Evolutionary conservation across 2,329 filamentous ascomycete species (phyloP).

Genomic region (Delphinella strobiligena): DNA sequence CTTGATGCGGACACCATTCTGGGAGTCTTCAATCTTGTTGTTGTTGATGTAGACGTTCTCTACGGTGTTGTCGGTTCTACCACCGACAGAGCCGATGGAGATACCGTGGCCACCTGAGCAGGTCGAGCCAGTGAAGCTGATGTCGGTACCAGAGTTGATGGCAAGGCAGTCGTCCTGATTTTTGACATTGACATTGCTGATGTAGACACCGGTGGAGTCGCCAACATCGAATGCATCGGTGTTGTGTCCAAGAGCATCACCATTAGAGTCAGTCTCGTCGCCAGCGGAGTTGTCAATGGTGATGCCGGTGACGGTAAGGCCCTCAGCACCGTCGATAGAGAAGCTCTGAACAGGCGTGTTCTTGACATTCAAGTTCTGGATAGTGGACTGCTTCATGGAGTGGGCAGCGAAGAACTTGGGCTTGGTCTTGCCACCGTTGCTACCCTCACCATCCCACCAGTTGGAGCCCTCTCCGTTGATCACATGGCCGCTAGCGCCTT

Average conservation of each 20-base stretch:
- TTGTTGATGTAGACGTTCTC: slow-evolving; percentile 38
- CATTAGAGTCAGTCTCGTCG: slow-evolving; percentile 25
- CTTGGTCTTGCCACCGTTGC: slow-evolving; percentile 49
- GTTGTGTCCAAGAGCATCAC: slow-evolving; percentile 14
- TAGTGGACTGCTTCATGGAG: slow-evolving; percentile 37
- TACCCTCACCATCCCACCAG: slow-evolving; percentile 52
- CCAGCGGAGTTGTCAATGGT: slow-evolving; percentile 48
- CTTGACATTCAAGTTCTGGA: slow-evolving; percentile 38
- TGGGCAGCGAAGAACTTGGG: slow-evolving; percentile 52
- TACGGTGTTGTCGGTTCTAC: slow-evolving; percentile 35
- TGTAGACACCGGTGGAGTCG: slow-evolving; percentile 12
- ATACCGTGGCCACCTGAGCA: slow-evolving; percentile 41
- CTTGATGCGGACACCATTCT: slow-evolving; percentile 43
- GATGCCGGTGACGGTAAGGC: slow-evolving; percentile 36
- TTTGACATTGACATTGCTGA: slow-evolving; percentile 15
- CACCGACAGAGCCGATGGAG: slow-evolving; percentile 44
- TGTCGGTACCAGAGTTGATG: slow-evolving; percentile 27
- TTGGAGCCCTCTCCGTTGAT: slow-evolving; percentile 45
- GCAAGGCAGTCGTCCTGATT: slow-evolving; percentile 21
- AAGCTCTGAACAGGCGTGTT: slow-evolving; percentile 45
- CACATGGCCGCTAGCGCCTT: slow-evolving; percentile 38
- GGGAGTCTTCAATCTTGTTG: slow-evolving; percentile 35
- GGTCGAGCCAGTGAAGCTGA: slow-evolving; percentile 28
- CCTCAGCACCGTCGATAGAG: slow-evolving; percentile 30
- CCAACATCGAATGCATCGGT: slow-evolving; percentile 20